Evolutionary conservation across 352 stramenopile species (phyloP), one percentile per base, ranked within the genome.

Genomic region (Pythium diclinum): DNA sequence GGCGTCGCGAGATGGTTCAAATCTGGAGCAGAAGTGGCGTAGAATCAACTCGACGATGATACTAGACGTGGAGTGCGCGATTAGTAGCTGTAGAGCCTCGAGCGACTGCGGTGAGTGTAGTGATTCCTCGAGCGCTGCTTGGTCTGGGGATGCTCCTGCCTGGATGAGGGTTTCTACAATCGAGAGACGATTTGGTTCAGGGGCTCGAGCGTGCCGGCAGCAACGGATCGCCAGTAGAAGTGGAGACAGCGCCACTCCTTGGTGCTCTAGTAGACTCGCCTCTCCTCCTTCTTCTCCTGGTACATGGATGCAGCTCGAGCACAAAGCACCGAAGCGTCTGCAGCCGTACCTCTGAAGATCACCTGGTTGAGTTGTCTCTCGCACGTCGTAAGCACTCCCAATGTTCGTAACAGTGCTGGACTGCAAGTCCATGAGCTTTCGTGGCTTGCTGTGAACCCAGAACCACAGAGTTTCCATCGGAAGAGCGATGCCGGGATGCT

Each of bases 141-240:
- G 17, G 10, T 59, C 61, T 6, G 62, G 7, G 6, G 13, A 16
- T 7, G 53, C 19, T 16, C 63, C 63, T 9, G 56, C 56, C 3
- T 64, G 48, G 6, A 65, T 6, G 13, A 69, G 40, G 9, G 16
- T 60, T 21, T 63, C 42, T 6, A 68, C 65, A 49, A 86, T 76
- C 3, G 23, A 33, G 4, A 72, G 11, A 10, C 68, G 67, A 28
- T 64, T 33, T 16, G 21, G 0, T 17, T 23, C 16, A 5, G 5
- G 3, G 10, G 8, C 23, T 17, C 13, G 16, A 42, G 8, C 3
- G 1, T 40, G 38, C 17, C 25, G 57, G 33, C 64, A 71, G 44
- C 51, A 63, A 5, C 71, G 76, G 23, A 87, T 52, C 10, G 74
- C 76, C 16, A 83, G 44, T 11, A 72, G 14, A 5, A 89, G 63